Base-by-base conservation (phyloP, 768 basidiomycete genomes). In the Leccinellum albellum region DNA sequence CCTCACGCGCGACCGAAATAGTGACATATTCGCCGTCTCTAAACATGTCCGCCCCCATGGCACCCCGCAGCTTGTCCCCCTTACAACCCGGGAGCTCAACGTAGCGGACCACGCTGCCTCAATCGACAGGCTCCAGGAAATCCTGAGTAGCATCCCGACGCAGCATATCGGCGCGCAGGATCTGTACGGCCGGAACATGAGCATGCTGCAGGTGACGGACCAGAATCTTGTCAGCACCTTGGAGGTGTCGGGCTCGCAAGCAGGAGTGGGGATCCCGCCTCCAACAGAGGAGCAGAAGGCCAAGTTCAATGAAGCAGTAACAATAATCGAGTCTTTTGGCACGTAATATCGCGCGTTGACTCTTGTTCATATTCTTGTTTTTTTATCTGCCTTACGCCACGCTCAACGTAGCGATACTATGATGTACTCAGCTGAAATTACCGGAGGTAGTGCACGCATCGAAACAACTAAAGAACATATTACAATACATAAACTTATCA, bases 251-350 rank as follows among this genome's bases (percentile, higher is more conserved):
- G 81, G 88, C 2, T 85, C 84, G 64, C 79, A 76, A 14, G 79
- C 79, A 5, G 87, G 81, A 10, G 50, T 21, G 7, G 83, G 83
- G 61, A 50, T 60, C 1, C 78, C 79, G 14, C 68, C 81, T 57
- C 73, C 85, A 13, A 82, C 83, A 24, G 79, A 76, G 13, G 83
- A 84, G 63, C 73, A 92, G 54, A 88, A 84, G 73, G 73, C 54
- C n/a, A 77, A 83, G 70, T 93, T 92, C 67, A 79, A 77, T 69
- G 71, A 85, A 17, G 91, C 88, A 2, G 83, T 91, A 2, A 81
- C 79, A 33, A 89, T 91, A 50, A 79, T 91, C 17, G 72, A 83
- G 37, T 66, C 77, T 57, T 68, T 62, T 50, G 45, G 44, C 13
- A 28, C 9, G 24, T 50, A 50, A 50, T 9, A 42, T 42, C 20